Evolutionary conservation across 257 asterid species (phyloP), one percentile per base, ranked within the genome.

Genomic region (Solanum clarkiae): DNA sequence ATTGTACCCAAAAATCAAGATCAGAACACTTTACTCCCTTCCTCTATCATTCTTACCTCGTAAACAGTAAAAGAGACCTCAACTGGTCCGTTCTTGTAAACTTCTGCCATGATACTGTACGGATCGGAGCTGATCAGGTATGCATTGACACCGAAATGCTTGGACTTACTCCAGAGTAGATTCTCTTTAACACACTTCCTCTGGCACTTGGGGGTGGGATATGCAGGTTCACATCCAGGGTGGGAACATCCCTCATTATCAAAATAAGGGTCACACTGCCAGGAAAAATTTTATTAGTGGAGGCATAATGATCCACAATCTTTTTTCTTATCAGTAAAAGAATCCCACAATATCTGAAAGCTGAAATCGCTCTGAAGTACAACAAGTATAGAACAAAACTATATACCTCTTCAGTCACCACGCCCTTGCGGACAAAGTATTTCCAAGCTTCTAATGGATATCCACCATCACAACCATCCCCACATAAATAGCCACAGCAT

Each of bases 381-480:
- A 75, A 10, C 10, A 53, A 53, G 83, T 53, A 26, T 56, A 81
- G 15, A 24, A 16, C 29, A 47, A 45, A 17, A 57, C 51, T 8
- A 45, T 59, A 68, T 91, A 96, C 99, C 98, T 95, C 98, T 32
- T 91, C 92, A n/a, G 98, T 94, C 81, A 96, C 99, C 84, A 96
- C 98, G 62, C 99, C 99, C 82, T 85, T 84, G 20, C 75, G 90
- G 85, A 90, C 92, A 84, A 96, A 92, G 94, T 96, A 96, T 80
- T 88, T 89, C 99, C 98, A 96, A 44, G 99, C 99, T 80, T 92
- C 49, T 29, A 95, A 84, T 4, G 99, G 97, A 80, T 92, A 90
- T 86, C 99, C 99, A 72, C 99, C 99, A 92, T 96, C 94, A 90
- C 99, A 96, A 71, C 99, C 99, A 32, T 93, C 95, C 82, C 99